Base-by-base conservation (phyloP, 2,329 filamentous ascomycete species). In the Monosporascus sp. region DNA sequence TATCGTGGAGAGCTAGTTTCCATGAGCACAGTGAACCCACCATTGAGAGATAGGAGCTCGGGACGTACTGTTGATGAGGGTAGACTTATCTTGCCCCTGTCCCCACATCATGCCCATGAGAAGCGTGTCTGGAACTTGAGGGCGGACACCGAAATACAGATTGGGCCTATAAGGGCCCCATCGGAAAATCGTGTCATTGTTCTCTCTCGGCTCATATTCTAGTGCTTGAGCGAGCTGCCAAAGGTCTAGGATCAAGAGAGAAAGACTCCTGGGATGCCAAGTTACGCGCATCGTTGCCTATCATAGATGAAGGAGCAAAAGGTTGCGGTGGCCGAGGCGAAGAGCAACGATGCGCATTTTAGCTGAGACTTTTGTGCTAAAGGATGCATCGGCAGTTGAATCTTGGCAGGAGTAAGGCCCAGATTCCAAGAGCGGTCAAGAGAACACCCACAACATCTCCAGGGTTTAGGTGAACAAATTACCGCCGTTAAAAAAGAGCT, bases 111-210 rank as follows among this genome's bases (percentile, higher is more conserved):
- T 75, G 0, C 89, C 90, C 2, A 88, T 84, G 72, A 86, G 83
- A 57, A 97, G 70, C 62, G 89, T 91, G 67, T 93, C 85, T 0
- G 90, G 86, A 49, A 91, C 78, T 51, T 90, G 80, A 39, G 91
- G 89, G 25, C 89, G 80, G 25, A 96, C 83, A 2, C 91, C 91
- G 74, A 96, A 96, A 71, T 96, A 96, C 47, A 96, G 72, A 65
- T 96, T 96, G 0, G 91, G 87, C 62, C 89, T 82, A 73, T 96
- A 97, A 1, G 92, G 89, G 1, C 93, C 93, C 92, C 92, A 97
- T 74, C 42, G n/a, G 14, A 22, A 27, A 22, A 9, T 7, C 14
- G 20, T 24, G 9, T 27, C 42, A n/a, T 46, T 15, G 24, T 22
- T 15, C 14, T 22, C 42, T 4, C 22, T 27, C 15, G 24, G 25